Conservation (phyloP, 2,329 filamentous ascomycete species). For the Penicillium sp. region DNA sequence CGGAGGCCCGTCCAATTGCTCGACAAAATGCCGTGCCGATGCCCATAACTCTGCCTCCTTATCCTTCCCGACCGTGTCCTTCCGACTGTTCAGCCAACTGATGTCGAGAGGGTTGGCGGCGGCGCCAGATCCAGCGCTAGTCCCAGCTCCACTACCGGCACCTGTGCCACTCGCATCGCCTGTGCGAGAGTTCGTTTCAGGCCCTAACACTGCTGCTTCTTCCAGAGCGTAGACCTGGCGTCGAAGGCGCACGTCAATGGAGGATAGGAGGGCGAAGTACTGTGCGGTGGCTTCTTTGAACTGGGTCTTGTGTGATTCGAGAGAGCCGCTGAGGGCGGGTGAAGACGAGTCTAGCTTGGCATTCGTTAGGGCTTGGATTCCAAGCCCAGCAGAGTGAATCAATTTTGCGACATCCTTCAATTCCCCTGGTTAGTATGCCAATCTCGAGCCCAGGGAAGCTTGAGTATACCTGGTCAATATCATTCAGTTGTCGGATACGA, state of each 20-base stretch:
- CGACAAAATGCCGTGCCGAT: conserved; percentile 58
- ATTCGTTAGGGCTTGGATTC: conserved; percentile 64
- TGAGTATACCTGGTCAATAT: conserved; percentile 67
- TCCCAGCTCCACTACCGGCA: conserved; percentile 25
- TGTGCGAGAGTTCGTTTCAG: conserved; percentile 39
- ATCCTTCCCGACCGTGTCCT: conserved; percentile 75
- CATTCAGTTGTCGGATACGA: conserved; percentile 76
- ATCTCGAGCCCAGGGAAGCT: not conserved
- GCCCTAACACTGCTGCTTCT: conserved; percentile 71
- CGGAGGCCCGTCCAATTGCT: conserved; percentile 31
- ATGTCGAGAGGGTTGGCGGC: conserved; percentile 69
- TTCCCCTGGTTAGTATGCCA: not conserved
- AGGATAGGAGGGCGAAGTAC: conserved; percentile 73
- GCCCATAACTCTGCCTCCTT: conserved; percentile 82
- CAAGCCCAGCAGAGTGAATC: conserved; percentile 60
- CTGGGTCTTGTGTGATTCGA: conserved; percentile 59
- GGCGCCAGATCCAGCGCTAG: conserved; percentile 19
- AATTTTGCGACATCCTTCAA: conserved; percentile 53
- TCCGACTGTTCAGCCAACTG: conserved; percentile 84
- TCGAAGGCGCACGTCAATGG: conserved; percentile 71
- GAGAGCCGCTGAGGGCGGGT: conserved; percentile 36
- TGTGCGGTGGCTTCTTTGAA: conserved; percentile 57
- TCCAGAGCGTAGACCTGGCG: conserved; percentile 77
- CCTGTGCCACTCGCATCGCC: conserved; percentile 32
- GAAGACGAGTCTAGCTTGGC: conserved; percentile 36